Conservation (phyloP, 2,329 filamentous ascomycete species). For the Diaporthe eres region DNA sequence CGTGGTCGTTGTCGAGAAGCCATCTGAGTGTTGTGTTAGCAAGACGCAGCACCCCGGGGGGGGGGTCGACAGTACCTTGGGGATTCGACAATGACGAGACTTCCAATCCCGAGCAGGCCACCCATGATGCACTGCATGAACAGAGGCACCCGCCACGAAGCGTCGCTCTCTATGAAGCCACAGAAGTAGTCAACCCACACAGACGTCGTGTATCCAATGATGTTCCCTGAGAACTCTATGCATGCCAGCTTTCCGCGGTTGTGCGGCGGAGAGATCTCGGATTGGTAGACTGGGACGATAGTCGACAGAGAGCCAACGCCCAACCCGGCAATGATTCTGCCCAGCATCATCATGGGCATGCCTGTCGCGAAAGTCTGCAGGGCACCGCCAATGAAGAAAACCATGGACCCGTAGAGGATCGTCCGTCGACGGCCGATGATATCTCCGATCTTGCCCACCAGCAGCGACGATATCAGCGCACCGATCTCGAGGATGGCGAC, state of each 20-base stretch:
- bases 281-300: conserved; percentile 94
- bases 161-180: conserved; percentile 86
- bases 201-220: conserved; percentile 93
- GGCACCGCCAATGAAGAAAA: conserved; percentile 88
- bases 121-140: conserved; percentile 97
- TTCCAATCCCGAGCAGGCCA: conserved; percentile 84
- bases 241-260: conserved; percentile 96
- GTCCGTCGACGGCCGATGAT: conserved; percentile 90
- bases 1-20: conserved; percentile 97
- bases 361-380: conserved; percentile 85
- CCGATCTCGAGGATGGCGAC: conserved; percentile 97
- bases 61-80: conserved; percentile 74
- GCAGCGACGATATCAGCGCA: conserved; percentile 89
- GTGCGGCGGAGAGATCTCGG: conserved; percentile 95
- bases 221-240: conserved; percentile 98
- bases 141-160: conserved; percentile 92
- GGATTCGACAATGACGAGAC: conserved; percentile 94
- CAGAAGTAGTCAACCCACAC: conserved; percentile 99
- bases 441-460: conserved; percentile 91
- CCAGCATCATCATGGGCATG: conserved; percentile 91
- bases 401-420: conserved; percentile 92
- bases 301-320: conserved; percentile 91
- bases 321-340: conserved; percentile 86
- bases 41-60: not conserved
- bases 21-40: conserved; percentile 72